Conservation (phyloP, 352 stramenopile species). For the Phytophthora parvispora region DNA sequence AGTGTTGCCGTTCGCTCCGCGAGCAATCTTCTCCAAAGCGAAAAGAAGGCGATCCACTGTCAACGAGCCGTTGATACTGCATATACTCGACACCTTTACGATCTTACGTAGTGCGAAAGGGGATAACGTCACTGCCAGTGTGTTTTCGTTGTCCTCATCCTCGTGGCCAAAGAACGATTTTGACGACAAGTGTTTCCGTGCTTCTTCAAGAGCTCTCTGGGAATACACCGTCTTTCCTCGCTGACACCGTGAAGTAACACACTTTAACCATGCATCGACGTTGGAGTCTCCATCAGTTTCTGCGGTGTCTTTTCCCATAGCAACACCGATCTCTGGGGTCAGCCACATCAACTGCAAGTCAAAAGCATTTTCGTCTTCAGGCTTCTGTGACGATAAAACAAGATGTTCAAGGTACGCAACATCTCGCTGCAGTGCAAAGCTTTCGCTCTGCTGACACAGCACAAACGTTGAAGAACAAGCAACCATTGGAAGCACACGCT, state of each 20-base stretch:
- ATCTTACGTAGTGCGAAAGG: slow-evolving; percentile 73
- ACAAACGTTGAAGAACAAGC: slow-evolving; percentile 55
- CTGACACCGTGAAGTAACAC: slow-evolving; percentile 38
- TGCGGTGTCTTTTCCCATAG: neutral
- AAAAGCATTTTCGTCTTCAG: slow-evolving; percentile 7
- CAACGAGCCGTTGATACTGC: slow-evolving; percentile 28
- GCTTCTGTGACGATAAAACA: slow-evolving; percentile 33
- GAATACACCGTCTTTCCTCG: slow-evolving; percentile 27
- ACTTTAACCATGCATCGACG: slow-evolving; percentile 40
- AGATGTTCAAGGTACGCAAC: slow-evolving; percentile 74
- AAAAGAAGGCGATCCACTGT: slow-evolving; percentile 66
- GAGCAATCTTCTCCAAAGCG: slow-evolving; percentile 67
- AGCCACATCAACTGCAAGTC: slow-evolving; percentile 49
- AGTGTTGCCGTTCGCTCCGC: slow-evolving; percentile 13
- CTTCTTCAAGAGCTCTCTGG: slow-evolving; percentile 48
- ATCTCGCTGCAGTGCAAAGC: slow-evolving; percentile 64
- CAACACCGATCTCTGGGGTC: slow-evolving; percentile 15
- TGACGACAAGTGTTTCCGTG: slow-evolving; percentile 56
- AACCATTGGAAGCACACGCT: slow-evolving; percentile 50
- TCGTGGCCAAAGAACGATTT: slow-evolving; percentile 54
- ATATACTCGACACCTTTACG: slow-evolving; percentile 54
- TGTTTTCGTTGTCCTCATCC: slow-evolving; percentile 13
- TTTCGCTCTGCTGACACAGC: slow-evolving; percentile 69
- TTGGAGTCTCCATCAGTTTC: neutral
- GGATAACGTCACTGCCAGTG: slow-evolving; percentile 45